A percentile compares a stretch with the other conserved stretches of the same genome.
Evolutionary conservation across 1,284 basidiomycete genomes (phyloP).

Genomic region (Trametes versicolor): DNA sequence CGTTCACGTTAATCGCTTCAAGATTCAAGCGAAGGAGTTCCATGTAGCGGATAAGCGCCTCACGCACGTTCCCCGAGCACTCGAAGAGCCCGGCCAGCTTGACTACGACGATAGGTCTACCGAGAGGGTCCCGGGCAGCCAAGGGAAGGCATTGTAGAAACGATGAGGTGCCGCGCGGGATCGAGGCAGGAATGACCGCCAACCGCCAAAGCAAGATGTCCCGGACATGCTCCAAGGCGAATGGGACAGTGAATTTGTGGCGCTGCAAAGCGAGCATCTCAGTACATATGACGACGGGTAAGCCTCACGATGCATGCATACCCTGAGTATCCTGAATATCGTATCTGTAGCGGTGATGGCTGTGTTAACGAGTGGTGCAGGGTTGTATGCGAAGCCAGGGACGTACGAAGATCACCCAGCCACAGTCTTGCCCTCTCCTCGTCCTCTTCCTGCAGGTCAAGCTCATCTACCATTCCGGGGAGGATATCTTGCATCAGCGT

Average conservation of each 20-base stretch:
- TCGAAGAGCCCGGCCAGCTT: slow-evolving; percentile 50
- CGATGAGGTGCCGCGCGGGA: slow-evolving; percentile 40
- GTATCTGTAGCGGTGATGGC: slow-evolving; percentile 52
- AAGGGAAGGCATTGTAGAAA: slow-evolving; percentile 61
- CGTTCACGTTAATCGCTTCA: slow-evolving; percentile 48
- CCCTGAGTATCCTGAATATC: slow-evolving; percentile 73
- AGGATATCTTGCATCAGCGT: slow-evolving; percentile 64
- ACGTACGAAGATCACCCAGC: slow-evolving; percentile 62
- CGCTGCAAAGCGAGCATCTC: slow-evolving; percentile 57
- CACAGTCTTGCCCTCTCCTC: slow-evolving; percentile 64
- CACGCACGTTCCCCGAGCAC: slow-evolving; percentile 49
- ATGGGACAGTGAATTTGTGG: slow-evolving; percentile 71
- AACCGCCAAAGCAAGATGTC: slow-evolving; percentile 69
- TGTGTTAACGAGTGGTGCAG: slow-evolving; percentile 4
- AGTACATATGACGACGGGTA: too few relatives aligned
- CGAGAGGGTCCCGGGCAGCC: slow-evolving; percentile 62
- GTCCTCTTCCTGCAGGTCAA: slow-evolving; percentile 56
- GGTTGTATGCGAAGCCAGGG: slow-evolving; percentile 5
- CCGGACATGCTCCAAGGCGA: slow-evolving; percentile 68
- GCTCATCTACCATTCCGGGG: slow-evolving; percentile 66
- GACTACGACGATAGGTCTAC: slow-evolving; percentile 68
- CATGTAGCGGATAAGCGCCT: slow-evolving; percentile 56
- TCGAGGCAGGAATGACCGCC: slow-evolving; percentile 52
- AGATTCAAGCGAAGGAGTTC: slow-evolving; percentile 67
- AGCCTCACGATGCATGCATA: slow-evolving; percentile 48